These are phyloP conservation scores for Ulmus americana DNA, from an alignment of 331 rosid genomes.

Conservation along the genomic window DNA sequence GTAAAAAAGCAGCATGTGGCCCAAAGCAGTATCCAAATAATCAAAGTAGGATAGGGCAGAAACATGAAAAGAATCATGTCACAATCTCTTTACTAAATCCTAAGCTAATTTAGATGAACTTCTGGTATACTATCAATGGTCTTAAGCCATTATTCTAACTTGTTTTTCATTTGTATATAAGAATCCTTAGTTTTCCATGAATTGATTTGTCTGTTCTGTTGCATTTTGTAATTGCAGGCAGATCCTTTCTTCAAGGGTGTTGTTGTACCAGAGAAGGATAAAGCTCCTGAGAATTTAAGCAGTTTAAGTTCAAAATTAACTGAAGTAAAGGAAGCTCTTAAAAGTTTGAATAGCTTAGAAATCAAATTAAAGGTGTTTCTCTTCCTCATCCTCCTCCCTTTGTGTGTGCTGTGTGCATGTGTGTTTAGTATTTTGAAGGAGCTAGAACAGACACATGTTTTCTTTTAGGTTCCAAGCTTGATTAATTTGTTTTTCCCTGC, in stretches of 20 bases:
- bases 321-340: slow-evolving; percentile 39
- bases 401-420: background rate
- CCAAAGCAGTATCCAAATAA: too few species aligned
- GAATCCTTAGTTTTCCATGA: too few species aligned
- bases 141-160: too few species aligned
- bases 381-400: slow-evolving; percentile 6
- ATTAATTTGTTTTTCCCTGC: background rate
- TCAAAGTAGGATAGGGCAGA: too few species aligned
- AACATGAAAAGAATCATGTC: too few species aligned
- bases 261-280: slow-evolving; percentile 31
- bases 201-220: background rate
- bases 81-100: too few species aligned
- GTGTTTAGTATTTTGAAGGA: background rate
- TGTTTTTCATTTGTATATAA: too few species aligned
- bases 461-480: background rate
- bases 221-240: slow-evolving; percentile 24
- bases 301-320: slow-evolving; percentile 24
- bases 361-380: slow-evolving; percentile 38
- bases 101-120: too few species aligned
- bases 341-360: slow-evolving; percentile 41
- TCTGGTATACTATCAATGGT: too few species aligned
- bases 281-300: slow-evolving; percentile 15
- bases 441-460: background rate
- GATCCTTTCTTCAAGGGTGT: slow-evolving; percentile 42
- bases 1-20: too few species aligned